Base-by-base conservation (phyloP, 129 eudicot genomes). In the Artemisia annua region DNA sequence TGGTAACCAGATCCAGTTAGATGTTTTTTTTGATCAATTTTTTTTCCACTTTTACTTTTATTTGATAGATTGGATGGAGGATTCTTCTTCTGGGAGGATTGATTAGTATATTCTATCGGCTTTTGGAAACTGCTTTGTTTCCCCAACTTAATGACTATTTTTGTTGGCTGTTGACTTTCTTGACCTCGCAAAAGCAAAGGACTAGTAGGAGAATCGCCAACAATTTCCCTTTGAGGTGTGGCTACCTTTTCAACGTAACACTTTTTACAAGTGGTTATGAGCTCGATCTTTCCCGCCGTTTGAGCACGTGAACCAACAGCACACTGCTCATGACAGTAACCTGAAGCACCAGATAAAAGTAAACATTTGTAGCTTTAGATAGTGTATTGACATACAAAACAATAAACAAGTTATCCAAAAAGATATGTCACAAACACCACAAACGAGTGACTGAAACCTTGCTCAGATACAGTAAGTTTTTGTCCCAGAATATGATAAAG, bases 321-420 rank as follows among this genome's bases (percentile, higher is more conserved):
- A 70, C 99, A 95, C 19, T 77, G 80, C 76, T 73, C 85, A 24
- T 95, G 99, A 80, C 96, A 95, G 61, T 78, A 83, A 81, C 99
- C 99, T 95, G 87, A 32, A 13, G 10, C 26, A 60, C 46, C 46
- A 22, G 13, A 60, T 17, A 20, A 60, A 60, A 10, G 26, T 22
- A 56, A n/a, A 18, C 20, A 69, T 28, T 26, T 71, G 56, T 56
- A 57, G 26, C 14, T 57, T 44, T 39, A 53, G 13, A 49, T 49
- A 10, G 4, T 24, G 32, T 18, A 48, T 59, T 4, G 4, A 62
- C 11, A 16, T 26, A n/a, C 53, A 17, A 56, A 48, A 62, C 49
- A 56, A 51, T 71, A 35, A 28, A 63, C 32, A n/a, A 56, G 59
- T 1, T 68, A 14, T 75, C 50, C 22, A 55, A 66, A 57, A 1